Percentiles rank a stretch among this genome's conserved stretches.
Conservation (phyloP, 768 basidiomycete species). For the Mycena filopes region DNA sequence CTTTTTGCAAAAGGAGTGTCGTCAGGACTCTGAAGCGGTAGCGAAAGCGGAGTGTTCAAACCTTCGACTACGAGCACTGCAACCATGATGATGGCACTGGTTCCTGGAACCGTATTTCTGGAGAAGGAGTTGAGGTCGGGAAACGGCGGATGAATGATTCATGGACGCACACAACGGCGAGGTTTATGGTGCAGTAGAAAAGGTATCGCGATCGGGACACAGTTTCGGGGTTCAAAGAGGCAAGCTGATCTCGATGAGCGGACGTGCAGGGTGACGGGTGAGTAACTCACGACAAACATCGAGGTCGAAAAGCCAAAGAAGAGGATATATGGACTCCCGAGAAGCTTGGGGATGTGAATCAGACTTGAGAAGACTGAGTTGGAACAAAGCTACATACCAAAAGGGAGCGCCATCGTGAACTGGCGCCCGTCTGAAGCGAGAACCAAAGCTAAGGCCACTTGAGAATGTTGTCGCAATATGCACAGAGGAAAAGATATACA, state of each 20-base stretch:
- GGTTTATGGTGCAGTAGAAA: slow-evolving; percentile 22
- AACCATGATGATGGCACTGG: slow-evolving; percentile 5
- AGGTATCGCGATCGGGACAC: slow-evolving; percentile 20
- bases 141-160: background rate
- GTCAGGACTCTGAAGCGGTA: no score
- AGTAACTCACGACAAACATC: slow-evolving; percentile 9
- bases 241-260: no score
- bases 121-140: background rate
- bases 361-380: background rate
- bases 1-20: no score
- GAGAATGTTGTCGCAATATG: background rate
- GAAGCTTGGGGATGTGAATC: background rate
- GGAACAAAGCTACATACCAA: background rate
- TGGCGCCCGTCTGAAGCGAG: background rate
- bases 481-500: background rate
- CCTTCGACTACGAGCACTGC: slow-evolving; percentile 4
- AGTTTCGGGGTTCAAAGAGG: background rate
- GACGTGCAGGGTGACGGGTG: no score
- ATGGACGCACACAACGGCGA: background rate
- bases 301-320: background rate
- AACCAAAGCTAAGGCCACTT: slow-evolving; percentile 14
- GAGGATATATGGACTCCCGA: slow-evolving; percentile 10
- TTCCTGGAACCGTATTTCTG: slow-evolving; percentile 6
- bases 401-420: background rate
- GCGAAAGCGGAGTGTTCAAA: no score